Evolutionary conservation across 805 yeast genomes (phyloP).

Genomic region (Pichia cephalocereana): DNA sequence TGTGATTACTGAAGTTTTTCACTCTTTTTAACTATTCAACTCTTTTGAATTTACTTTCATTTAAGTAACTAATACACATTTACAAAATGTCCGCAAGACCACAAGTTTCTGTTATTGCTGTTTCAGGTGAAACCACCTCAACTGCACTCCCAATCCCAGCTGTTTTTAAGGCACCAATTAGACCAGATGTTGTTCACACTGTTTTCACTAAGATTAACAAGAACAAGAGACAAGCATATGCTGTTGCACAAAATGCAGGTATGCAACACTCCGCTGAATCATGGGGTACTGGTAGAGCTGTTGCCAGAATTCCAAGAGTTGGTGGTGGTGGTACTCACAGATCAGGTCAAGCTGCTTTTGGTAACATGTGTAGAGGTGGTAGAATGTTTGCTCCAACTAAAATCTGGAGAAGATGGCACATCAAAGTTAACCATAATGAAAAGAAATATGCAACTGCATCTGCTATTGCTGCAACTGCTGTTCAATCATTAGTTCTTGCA

Average conservation of each 20-base stretch:
- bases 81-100: constrained; percentile 54
- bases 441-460: constrained; percentile 99
- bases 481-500: constrained; percentile 95
- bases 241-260: constrained; percentile 98
- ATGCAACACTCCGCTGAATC: constrained; percentile 99
- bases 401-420: constrained; percentile 99
- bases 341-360: constrained; percentile 99
- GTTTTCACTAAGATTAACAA: constrained; percentile 98
- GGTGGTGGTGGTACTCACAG: constrained; percentile 99
- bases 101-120: constrained; percentile 89
- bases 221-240: constrained; percentile 99
- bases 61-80: constrained; percentile 6
- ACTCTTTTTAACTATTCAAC: too few species aligned
- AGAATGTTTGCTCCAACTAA: constrained; percentile 99
- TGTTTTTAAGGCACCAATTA: constrained; percentile 98
- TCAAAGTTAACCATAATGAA: constrained; percentile 99
- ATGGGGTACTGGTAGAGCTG: constrained; percentile 99
- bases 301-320: constrained; percentile 99
- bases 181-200: constrained; percentile 98
- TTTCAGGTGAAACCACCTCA: constrained; percentile 76
- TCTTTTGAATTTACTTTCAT: neutral
- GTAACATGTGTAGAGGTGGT: constrained; percentile 99
- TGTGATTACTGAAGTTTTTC: neutral
- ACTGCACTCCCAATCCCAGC: constrained; percentile 91
- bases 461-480: constrained; percentile 98